Percentiles rank a stretch among this genome's conserved stretches.
These are phyloP conservation scores for Noccaea bulbosa DNA, from an alignment of 345 rosid genomes.

Conservation along the genomic window DNA sequence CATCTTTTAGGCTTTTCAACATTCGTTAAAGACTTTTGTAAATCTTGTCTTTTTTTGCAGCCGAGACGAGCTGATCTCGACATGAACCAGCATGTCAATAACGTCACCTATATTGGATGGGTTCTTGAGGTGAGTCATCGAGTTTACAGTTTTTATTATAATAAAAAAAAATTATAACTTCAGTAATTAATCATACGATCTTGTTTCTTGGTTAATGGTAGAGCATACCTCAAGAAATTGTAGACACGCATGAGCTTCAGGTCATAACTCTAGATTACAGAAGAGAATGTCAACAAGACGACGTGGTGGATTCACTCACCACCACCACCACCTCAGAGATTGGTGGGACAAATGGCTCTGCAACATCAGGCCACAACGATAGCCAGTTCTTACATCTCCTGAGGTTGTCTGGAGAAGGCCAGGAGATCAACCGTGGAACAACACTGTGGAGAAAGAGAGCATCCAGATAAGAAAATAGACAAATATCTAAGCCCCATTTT, in stretches of 20 bases:
- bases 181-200: conserved; percentile 28
- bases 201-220: conserved; percentile 44
- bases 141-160: not conserved
- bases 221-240: conserved; percentile 95
- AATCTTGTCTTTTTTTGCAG: conserved; percentile 43
- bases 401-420: conserved; percentile 74
- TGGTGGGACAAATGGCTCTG: conserved; percentile 66
- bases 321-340: conserved; percentile 61
- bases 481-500: conserved; percentile 12
- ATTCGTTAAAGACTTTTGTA: conserved; percentile 2
- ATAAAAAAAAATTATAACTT: not conserved
- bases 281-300: conserved; percentile 88
- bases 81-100: conserved; percentile 97
- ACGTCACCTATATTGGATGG: conserved; percentile 94
- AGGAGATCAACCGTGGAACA: conserved; percentile 88
- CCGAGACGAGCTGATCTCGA: conserved; percentile 95
- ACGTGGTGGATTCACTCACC: conserved; percentile 85
- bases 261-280: conserved; percentile 88
- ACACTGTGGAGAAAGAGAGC: conserved; percentile 87
- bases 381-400: conserved; percentile 74
- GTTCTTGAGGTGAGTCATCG: conserved; percentile 73
- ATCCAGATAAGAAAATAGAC: conserved; percentile 42
- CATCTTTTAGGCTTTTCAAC: conserved; percentile 3
- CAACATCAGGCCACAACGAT: conserved; percentile 42
- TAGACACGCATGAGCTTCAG: conserved; percentile 84